Conservation (phyloP, 1,139 yeast species). For the Magnusiomyces magnusii region DNA sequence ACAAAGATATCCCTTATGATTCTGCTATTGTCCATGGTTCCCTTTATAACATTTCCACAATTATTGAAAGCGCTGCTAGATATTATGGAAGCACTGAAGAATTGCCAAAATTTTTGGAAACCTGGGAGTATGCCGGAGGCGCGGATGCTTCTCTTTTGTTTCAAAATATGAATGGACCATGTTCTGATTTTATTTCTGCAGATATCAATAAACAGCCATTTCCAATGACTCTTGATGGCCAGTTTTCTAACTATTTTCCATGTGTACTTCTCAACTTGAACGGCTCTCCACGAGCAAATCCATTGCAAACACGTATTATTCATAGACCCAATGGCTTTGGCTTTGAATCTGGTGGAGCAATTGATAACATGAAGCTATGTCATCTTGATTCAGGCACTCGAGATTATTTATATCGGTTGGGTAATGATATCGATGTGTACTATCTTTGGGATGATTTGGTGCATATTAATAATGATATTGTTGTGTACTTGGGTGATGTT, state of each 20-base stretch:
- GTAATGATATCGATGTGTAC: slow-evolving; percentile 57
- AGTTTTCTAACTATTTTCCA: slow-evolving; percentile 85
- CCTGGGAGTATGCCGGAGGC: slow-evolving; percentile 51
- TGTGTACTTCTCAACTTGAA: slow-evolving; percentile 55
- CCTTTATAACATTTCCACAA: slow-evolving; percentile 51
- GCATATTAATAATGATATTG: slow-evolving; percentile 54
- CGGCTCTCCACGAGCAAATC: slow-evolving; percentile 43
- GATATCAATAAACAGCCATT: slow-evolving; percentile 24
- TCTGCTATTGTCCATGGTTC: slow-evolving; percentile 69
- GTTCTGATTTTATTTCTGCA: slow-evolving; percentile 57
- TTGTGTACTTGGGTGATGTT: slow-evolving; percentile 78
- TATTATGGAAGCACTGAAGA: slow-evolving; percentile 33
- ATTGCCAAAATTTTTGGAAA: slow-evolving; percentile 32
- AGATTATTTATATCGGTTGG: slow-evolving; percentile 48
- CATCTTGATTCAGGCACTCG: slow-evolving; percentile 61
- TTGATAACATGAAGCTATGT: slow-evolving; percentile 63
- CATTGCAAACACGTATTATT: slow-evolving; percentile 9
- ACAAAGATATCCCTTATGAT: slow-evolving; percentile 48
- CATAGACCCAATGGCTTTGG: slow-evolving; percentile 4
- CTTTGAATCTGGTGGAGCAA: slow-evolving; percentile 20
- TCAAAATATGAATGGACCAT: slow-evolving; percentile 84
- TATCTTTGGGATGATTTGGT: slow-evolving; percentile 76
- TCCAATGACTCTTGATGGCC: slow-evolving; percentile 36
- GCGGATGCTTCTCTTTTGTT: slow-evolving; percentile 71
- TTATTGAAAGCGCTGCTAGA: slow-evolving; percentile 36